phyloP scores from a whole-genome alignment of 2,329 filamentous ascomycete species.

The Claviceps sp. region DNA sequence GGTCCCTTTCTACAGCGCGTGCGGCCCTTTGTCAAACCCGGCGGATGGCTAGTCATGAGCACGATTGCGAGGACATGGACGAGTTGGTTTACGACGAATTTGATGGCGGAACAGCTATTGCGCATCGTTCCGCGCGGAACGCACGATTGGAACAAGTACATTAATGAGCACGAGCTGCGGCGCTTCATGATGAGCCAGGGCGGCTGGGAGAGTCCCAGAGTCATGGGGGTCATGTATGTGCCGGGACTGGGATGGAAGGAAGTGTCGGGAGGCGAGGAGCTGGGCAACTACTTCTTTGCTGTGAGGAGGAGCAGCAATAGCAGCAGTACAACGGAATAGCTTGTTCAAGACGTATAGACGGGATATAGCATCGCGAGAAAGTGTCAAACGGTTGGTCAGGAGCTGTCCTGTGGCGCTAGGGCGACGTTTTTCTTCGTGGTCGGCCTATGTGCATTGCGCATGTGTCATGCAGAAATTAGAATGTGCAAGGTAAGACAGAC shows the following conservation, averaged over 20 bases:
- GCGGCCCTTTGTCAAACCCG: constrained; percentile 66
- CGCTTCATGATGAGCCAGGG: constrained; percentile 36
- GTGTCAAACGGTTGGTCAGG: too few relatives aligned
- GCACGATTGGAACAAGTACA: constrained; percentile 93
- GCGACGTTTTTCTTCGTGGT: neutral
- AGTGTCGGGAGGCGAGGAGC: constrained; percentile 65
- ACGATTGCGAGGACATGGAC: constrained; percentile 85
- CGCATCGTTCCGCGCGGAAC: constrained; percentile 84
- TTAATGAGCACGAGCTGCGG: constrained; percentile 70
- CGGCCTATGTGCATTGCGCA: neutral
- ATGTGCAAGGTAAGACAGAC: neutral
- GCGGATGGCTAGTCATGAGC: constrained; percentile 84
- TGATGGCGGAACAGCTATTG: constrained; percentile 79
- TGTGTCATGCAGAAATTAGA: too few relatives aligned
- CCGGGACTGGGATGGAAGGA: constrained; percentile 84
- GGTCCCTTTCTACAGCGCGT: constrained; percentile 60
- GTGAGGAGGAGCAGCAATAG: constrained; percentile 39
- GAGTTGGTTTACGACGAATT: constrained; percentile 84
- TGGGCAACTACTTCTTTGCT: constrained; percentile 94
- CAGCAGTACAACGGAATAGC: constrained; percentile 9
- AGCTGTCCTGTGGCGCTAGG: too few relatives aligned
- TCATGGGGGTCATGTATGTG: constrained; percentile 79
- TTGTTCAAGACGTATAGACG: neutral
- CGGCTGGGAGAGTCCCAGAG: constrained; percentile 45
- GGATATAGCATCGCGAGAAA: too few relatives aligned